Base-by-base conservation (phyloP, 495 filamentous ascomycete species). In the Podospora anserina region DNA sequence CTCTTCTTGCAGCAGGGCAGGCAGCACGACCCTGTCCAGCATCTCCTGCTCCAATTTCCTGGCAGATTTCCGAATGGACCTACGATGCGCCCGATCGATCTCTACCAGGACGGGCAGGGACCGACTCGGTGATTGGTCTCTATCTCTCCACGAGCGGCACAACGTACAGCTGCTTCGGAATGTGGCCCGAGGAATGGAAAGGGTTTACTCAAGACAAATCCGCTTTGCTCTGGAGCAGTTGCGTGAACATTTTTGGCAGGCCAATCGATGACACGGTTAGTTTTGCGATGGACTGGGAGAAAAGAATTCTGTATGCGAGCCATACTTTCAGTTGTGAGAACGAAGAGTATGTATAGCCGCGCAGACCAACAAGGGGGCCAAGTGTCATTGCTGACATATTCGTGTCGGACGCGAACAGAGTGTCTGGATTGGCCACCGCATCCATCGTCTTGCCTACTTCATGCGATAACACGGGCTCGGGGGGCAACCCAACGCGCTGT, bases 161-260 rank as follows among this genome's bases (percentile, higher is more conserved):
- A 58, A 58, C 55, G n/a, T 58, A 58, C 55, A 58, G 55, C 55
- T 58, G 55, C 55, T 20, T 58, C 55, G 55, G 55, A 15, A 58
- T 26, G n/a, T 58, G 55, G 55, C 55, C 55, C 16, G 55, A 58
- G 55, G 55, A 58, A 5, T 58, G 55, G 55, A 26, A 58, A 58
- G 55, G 55, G 3, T 58, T 19, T 7, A 26, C 20, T 13, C n/a
- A 58, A 2, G n/a, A 26, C 23, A 26, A 26, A 1, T 58, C 55
- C 2, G 55, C 55, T 3, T n/a, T 58, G 16, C 5, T 58, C 55
- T 58, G 55, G 55, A 19, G 23, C 23, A 20, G 7, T 2, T 58
- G 55, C 23, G n/a, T 58, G 4, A 58, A 58, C n/a, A 58, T 20
- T n/a, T 58, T 58, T 26, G 55, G 55, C 55, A 9, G 55, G 55